phyloP scores from a whole-genome alignment of 2,329 filamentous ascomycete species.

The Trichoderma citrinoviride region DNA sequence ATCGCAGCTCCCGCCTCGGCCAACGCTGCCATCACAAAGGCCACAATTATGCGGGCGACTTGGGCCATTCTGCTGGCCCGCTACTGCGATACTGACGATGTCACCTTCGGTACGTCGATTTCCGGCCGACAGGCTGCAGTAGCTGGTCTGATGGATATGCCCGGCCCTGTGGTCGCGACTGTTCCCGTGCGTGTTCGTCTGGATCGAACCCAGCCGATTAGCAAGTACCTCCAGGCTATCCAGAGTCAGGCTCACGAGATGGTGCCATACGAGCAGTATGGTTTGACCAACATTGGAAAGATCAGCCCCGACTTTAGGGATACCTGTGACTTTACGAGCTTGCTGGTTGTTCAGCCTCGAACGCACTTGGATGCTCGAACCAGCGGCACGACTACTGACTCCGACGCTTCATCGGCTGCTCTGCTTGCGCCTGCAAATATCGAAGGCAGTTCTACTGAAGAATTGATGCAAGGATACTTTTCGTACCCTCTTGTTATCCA shows the following conservation, averaged over 20 bases:
- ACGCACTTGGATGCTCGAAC: background rate
- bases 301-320: background rate
- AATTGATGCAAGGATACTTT: conserved; percentile 16
- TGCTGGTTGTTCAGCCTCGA: conserved; percentile 14
- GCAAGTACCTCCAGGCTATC: conserved; percentile 13
- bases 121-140: conserved; percentile 25
- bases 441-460: background rate
- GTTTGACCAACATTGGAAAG: conserved; percentile 22
- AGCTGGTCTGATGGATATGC: conserved; percentile 21
- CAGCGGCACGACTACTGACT: background rate
- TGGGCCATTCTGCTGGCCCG: conserved; percentile 28
- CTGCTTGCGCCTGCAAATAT: background rate
- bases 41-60: conserved; percentile 25
- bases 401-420: background rate
- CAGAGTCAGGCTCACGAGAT: conserved; percentile 26
- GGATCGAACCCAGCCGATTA: conserved; percentile 16
- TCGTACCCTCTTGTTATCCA: conserved; percentile 18
- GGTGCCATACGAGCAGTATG: conserved; percentile 28
- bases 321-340: conserved; percentile 12
- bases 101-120: conserved; percentile 28
- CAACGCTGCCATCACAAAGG: conserved; percentile 12
- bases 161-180: conserved; percentile 23
- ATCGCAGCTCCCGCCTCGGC: background rate
- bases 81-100: conserved; percentile 22
- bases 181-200: conserved; percentile 24